Percentiles rank a stretch among this genome's conserved stretches.
Conservation (phyloP, 2,329 filamentous ascomycete genomes). For the Epichloe typhina region DNA sequence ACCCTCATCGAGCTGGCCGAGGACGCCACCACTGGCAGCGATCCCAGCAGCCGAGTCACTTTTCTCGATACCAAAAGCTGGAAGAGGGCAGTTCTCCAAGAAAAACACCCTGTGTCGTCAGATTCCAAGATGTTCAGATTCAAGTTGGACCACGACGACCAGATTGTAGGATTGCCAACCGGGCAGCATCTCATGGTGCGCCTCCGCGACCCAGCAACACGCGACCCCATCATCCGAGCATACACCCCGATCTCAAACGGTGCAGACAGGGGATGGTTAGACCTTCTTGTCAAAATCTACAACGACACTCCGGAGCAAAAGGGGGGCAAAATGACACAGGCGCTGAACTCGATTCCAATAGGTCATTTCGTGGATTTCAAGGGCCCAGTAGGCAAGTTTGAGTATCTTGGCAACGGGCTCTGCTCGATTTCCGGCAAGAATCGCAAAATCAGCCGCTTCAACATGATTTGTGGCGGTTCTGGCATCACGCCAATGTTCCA, state of each 20-base stretch:
- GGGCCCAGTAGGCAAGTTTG: constrained; percentile 75
- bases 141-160: constrained; percentile 55
- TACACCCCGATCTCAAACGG: constrained; percentile 73
- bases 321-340: constrained; percentile 73
- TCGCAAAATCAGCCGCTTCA: constrained; percentile 50
- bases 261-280: constrained; percentile 46
- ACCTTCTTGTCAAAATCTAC: constrained; percentile 78
- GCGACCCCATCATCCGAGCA: constrained; percentile 64
- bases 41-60: constrained; percentile 34
- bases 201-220: constrained; percentile 55
- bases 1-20: constrained; percentile 38
- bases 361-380: constrained; percentile 73
- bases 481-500: constrained; percentile 89
- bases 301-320: constrained; percentile 39
- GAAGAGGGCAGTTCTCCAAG: constrained; percentile 57
- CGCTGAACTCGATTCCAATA: constrained; percentile 57
- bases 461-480: constrained; percentile 82
- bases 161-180: constrained; percentile 62
- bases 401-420: constrained; percentile 56
- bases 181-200: constrained; percentile 84
- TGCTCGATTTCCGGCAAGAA: constrained; percentile 46
- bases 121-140: constrained; percentile 78
- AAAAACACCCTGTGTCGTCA: constrained; percentile 56
- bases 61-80: constrained; percentile 65
- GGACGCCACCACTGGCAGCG: constrained; percentile 23